Conservation (phyloP, 2,329 filamentous ascomycete species). For the Cladophialophora psammophila region DNA sequence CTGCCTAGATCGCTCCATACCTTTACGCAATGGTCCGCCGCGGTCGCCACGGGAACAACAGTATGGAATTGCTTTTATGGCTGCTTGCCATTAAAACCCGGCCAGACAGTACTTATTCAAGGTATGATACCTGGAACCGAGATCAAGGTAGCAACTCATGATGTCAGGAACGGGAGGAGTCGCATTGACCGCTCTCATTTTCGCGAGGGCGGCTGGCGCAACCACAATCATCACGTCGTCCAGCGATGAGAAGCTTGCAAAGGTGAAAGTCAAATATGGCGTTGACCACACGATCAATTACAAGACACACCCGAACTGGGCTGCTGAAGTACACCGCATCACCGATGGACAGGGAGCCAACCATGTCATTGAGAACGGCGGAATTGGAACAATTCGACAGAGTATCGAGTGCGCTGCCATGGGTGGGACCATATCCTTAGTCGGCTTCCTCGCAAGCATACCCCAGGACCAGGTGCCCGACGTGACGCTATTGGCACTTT, state of each 20-base stretch:
- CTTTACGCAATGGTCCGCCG: conserved; percentile 48
- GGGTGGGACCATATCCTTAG: conserved; percentile 53
- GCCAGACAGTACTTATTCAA: conserved; percentile 50
- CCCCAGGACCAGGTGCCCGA: conserved; percentile 63
- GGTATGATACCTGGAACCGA: conserved; percentile 27
- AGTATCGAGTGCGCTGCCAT: conserved; percentile 54
- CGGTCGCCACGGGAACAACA: conserved; percentile 56
- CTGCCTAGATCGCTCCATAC: conserved; percentile 49
- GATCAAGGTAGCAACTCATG: background rate
- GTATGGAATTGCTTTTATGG: conserved; percentile 60
- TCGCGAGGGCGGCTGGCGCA: conserved; percentile 57
- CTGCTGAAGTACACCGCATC: conserved; percentile 52
- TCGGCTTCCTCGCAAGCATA: conserved; percentile 49
- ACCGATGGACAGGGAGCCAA: conserved; percentile 57
- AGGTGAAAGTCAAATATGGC: conserved; percentile 48
- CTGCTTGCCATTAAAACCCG: conserved; percentile 50
- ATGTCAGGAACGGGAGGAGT: conserved; percentile 57
- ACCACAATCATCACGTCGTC: conserved; percentile 60
- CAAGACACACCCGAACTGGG: conserved; percentile 55
- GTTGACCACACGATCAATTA: conserved; percentile 61
- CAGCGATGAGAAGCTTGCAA: conserved; percentile 56
- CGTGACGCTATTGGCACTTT: conserved; percentile 64
- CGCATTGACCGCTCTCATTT: conserved; percentile 53
- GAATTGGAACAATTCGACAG: conserved; percentile 53
- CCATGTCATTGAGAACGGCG: conserved; percentile 51